These are phyloP conservation scores for Eutrema heterophyllum DNA, from an alignment of 345 rosid species.

Conservation along the genomic window DNA sequence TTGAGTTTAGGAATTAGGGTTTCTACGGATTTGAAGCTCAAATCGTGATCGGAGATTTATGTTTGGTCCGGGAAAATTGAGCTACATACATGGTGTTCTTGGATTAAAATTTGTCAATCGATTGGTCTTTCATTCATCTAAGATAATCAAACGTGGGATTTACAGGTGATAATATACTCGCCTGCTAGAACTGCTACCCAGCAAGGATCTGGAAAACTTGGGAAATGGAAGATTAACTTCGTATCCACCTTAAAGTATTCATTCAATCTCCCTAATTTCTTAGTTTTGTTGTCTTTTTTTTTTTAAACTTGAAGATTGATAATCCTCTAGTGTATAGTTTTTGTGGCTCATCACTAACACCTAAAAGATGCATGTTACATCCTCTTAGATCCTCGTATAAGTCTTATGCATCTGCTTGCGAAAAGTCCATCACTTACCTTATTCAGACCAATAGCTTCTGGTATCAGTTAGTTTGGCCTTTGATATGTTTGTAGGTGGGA, in stretches of 20 bases:
- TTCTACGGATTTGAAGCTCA: background rate
- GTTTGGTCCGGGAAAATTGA: background rate
- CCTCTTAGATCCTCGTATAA: background rate
- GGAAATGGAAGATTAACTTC: constrained; percentile 93
- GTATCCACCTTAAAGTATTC: constrained; percentile 78
- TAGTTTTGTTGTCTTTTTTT: background rate
- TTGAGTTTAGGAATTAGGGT: background rate
- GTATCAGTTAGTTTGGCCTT: background rate
- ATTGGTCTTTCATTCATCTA: background rate
- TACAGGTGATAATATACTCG: constrained; percentile 80
- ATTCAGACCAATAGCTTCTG: background rate
- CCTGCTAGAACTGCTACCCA: constrained; percentile 96
- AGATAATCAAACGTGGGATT: background rate
- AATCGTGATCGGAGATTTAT: background rate
- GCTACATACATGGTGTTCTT: background rate
- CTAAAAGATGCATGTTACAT: background rate
- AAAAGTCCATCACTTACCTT: background rate
- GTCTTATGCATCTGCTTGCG: background rate
- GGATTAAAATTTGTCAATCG: background rate
- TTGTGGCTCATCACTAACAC: background rate
- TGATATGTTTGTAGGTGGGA: constrained; percentile 69
- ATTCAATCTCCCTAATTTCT: background rate
- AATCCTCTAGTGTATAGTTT: background rate
- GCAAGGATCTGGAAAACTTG: constrained; percentile 95
- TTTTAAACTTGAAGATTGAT: background rate